phyloP scores from a whole-genome alignment of 108 stramenopile genomes.

The Halocafeteria seosinensis region DNA sequence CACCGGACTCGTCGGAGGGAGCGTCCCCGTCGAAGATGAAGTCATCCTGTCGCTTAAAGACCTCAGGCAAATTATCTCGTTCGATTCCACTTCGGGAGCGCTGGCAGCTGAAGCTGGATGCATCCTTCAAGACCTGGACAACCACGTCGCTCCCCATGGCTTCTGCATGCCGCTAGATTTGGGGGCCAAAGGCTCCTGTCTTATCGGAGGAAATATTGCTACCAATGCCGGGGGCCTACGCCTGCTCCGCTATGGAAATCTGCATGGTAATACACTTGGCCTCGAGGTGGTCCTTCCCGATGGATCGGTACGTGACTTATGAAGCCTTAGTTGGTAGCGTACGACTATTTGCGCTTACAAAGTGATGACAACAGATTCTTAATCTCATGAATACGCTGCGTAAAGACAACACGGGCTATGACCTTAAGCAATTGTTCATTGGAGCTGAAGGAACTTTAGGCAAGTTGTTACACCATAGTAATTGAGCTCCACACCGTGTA shows the following conservation, averaged over 20 bases:
- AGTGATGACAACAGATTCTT: constrained; percentile 46
- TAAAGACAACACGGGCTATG: constrained; percentile 91
- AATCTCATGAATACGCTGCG: constrained; percentile 40
- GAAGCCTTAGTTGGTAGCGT: no score
- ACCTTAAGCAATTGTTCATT: constrained; percentile 76
- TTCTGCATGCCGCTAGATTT: constrained; percentile 69
- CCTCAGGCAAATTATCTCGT: constrained; percentile 47
- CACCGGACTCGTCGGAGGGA: constrained; percentile 80
- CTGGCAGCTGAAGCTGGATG: constrained; percentile 71
- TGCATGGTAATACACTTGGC: constrained; percentile 76
- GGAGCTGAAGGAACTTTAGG: constrained; percentile 86
- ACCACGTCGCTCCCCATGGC: constrained; percentile 35
- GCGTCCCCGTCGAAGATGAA: constrained; percentile 48
- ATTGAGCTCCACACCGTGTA: no score
- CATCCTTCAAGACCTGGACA: constrained; percentile 61
- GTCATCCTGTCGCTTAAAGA: constrained; percentile 55
- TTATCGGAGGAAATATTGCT: constrained; percentile 79
- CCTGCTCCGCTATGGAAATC: constrained; percentile 49
- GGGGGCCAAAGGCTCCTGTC: constrained; percentile 81
- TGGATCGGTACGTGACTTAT: no score
- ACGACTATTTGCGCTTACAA: no score
- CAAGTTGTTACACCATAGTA: no score
- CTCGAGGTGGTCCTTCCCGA: constrained; percentile 70
- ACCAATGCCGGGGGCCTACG: constrained; percentile 86
- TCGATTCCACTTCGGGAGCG: constrained; percentile 54